phyloP scores from a whole-genome alignment of 179 eudicot species.

The Silene coronaria region DNA sequence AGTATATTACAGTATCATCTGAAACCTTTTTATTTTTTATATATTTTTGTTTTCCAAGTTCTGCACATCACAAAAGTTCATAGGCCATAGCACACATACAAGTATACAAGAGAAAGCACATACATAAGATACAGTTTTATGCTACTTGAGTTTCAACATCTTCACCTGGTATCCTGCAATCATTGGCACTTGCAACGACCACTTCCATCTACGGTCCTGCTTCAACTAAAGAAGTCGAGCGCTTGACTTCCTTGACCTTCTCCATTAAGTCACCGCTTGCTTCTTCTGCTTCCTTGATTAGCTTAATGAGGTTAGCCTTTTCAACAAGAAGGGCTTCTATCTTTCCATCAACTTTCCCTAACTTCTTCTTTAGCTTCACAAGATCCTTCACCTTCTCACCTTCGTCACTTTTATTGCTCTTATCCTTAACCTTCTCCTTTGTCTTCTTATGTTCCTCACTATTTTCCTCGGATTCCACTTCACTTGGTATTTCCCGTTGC shows the following conservation, averaged over 20 bases:
- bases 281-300: constrained; percentile 53
- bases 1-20: not conserved
- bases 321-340: constrained; percentile 57
- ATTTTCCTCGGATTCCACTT: constrained; percentile 17
- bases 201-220: constrained; percentile 17
- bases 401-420: constrained; percentile 31
- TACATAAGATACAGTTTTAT: not conserved
- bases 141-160: constrained; percentile 15
- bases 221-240: constrained; percentile 16
- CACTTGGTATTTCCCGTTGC: constrained; percentile 17
- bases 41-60: not conserved
- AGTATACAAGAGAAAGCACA: constrained; percentile 3
- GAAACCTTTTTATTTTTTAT: not conserved
- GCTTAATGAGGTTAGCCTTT: constrained; percentile 49
- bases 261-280: constrained; percentile 32
- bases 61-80: not conserved
- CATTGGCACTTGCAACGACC: not conserved
- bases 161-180: not conserved
- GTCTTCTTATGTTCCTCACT: constrained; percentile 19
- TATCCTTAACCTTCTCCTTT: constrained; percentile 34
- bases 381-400: constrained; percentile 43
- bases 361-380: constrained; percentile 50
- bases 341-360: constrained; percentile 60
- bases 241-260: constrained; percentile 32
- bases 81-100: constrained; percentile 9